Conservation (phyloP, 2,329 filamentous ascomycete genomes). For the Anisogramma anomala region DNA sequence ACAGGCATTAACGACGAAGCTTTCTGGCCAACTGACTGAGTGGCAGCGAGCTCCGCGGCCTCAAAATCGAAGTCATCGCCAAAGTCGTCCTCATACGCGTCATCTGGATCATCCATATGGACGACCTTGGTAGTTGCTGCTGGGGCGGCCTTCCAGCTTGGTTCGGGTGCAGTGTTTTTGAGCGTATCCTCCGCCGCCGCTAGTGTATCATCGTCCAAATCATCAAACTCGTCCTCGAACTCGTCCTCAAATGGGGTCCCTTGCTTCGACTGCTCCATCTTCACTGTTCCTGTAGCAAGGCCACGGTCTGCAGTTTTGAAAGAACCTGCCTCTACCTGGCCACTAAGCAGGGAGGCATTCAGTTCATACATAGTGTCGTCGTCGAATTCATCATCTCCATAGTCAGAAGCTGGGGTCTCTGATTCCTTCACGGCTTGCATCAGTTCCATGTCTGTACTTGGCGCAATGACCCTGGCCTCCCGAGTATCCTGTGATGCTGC, state of each 20-base stretch:
- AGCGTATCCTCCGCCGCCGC: constrained; percentile 34
- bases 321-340: constrained; percentile 15
- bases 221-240: constrained; percentile 50
- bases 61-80: constrained; percentile 65
- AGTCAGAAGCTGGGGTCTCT: constrained; percentile 31
- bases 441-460: background rate
- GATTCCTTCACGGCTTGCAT: background rate
- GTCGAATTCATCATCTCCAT: constrained; percentile 46
- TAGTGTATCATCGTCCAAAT: constrained; percentile 51
- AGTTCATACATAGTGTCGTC: constrained; percentile 47
- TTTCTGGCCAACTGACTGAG: constrained; percentile 43
- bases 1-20: constrained; percentile 33
- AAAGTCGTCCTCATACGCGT: constrained; percentile 60
- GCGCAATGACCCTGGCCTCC: constrained; percentile 8
- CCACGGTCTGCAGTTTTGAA: constrained; percentile 2
- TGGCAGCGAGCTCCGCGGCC: constrained; percentile 60
- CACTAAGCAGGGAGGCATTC: constrained; percentile 31
- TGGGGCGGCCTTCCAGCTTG: constrained; percentile 12
- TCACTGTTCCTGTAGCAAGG: background rate
- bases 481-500: constrained; percentile 4
- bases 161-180: constrained; percentile 23
- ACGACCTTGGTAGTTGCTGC: constrained; percentile 14
- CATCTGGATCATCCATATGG: constrained; percentile 29
- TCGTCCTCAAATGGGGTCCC: background rate
- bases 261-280: background rate